These are phyloP conservation scores for Pleurotus pulmonarius DNA, from an alignment of 768 basidiomycete species.

Conservation along the genomic window DNA sequence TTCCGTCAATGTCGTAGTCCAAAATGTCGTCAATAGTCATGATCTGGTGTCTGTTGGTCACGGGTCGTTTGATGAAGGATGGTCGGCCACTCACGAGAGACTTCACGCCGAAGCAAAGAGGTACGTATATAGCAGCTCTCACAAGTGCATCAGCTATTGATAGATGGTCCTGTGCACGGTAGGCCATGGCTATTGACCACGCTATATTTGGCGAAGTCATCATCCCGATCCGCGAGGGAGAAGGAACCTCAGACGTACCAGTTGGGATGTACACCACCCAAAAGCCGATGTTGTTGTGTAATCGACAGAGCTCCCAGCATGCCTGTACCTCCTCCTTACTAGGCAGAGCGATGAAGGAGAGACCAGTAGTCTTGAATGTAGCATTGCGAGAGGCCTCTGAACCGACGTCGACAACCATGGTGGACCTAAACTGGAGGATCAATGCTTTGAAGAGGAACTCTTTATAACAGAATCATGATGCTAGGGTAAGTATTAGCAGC, in stretches of 20 bases:
- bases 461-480: background rate
- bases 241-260: constrained; percentile 10
- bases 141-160: constrained; percentile 13
- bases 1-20: constrained; percentile 22
- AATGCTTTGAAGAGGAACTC: background rate
- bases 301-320: constrained; percentile 28
- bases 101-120: constrained; percentile 26
- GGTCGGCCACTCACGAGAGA: constrained; percentile 19
- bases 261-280: constrained; percentile 26
- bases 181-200: constrained; percentile 28
- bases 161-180: constrained; percentile 19
- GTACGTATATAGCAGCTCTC: constrained; percentile 20
- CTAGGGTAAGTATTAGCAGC: background rate
- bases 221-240: background rate
- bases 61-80: too few relatives aligned
- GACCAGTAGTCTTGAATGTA: constrained; percentile 4
- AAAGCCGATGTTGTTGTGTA: constrained; percentile 28
- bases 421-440: background rate
- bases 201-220: constrained; percentile 11
- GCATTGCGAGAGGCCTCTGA: background rate
- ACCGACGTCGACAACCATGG: constrained; percentile 6
- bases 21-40: constrained; percentile 30
- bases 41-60: constrained; percentile 15
- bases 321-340: constrained; percentile 19
- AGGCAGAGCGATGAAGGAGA: constrained; percentile 14